Percentiles rank a stretch among this genome's conserved stretches.
Conservation (phyloP, 2,329 filamentous ascomycete genomes). For the Stemphylium lycopersici region DNA sequence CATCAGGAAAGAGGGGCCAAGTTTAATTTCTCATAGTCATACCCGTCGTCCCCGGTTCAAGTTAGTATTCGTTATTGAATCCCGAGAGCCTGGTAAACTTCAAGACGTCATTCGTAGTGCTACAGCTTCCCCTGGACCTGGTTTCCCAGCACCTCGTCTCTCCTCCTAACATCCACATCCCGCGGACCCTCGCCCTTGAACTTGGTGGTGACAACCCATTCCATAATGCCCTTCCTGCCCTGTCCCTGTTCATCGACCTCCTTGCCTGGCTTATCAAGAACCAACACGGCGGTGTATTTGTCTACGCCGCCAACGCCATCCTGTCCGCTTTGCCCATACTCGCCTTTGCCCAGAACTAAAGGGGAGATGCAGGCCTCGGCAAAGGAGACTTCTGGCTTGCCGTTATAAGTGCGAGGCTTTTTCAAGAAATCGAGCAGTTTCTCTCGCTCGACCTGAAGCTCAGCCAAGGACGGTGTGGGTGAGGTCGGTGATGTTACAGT, state of each 20-base stretch:
- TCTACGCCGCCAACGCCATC: conserved; percentile 44
- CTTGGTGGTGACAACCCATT: conserved; percentile 63
- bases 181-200: conserved; percentile 64
- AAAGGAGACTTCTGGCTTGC: conserved; percentile 47
- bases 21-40: too few relatives aligned
- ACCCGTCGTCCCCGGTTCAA: too few relatives aligned
- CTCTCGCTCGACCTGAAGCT: conserved; percentile 49
- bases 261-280: conserved; percentile 60
- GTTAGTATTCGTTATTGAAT: too few relatives aligned
- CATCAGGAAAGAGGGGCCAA: too few relatives aligned
- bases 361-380: conserved; percentile 53
- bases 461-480: conserved; percentile 39
- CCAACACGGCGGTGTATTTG: conserved; percentile 60
- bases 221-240: conserved; percentile 57
- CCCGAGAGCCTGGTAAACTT: too few relatives aligned
- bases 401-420: conserved; percentile 55
- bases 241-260: conserved; percentile 60
- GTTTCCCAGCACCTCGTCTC: conserved; percentile 53
- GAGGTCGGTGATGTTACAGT: conserved; percentile 30
- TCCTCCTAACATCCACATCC: conserved; percentile 58
- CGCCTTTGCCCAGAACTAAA: conserved; percentile 48
- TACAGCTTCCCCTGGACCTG: conserved; percentile 24
- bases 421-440: conserved; percentile 54
- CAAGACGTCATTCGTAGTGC: neutral
- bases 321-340: conserved; percentile 41